phyloP scores from a whole-genome alignment of 1,139 yeast genomes.

The Yamadazyma membranifaciens region DNA sequence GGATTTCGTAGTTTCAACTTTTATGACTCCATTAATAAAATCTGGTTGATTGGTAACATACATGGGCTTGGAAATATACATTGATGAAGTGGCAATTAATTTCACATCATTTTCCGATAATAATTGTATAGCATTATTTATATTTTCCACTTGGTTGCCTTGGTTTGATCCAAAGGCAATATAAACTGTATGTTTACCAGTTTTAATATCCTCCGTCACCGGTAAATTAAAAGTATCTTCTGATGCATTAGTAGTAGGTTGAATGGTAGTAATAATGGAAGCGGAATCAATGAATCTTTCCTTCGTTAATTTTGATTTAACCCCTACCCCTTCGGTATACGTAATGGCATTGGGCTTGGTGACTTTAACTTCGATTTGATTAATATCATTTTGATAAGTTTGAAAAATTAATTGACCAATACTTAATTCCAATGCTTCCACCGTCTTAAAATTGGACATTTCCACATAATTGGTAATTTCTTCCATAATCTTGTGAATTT shows the following conservation, averaged over 20 bases:
- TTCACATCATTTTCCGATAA: conserved; percentile 44
- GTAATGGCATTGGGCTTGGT: conserved; percentile 88
- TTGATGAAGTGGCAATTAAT: conserved; percentile 65
- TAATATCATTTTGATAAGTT: conserved; percentile 33
- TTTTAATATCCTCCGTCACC: conserved; percentile 18
- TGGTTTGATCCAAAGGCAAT: conserved; percentile 89
- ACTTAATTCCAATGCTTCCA: conserved; percentile 81
- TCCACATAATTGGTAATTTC: conserved; percentile 61
- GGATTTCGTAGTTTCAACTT: conserved; percentile 48
- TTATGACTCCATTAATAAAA: conserved; percentile 81
- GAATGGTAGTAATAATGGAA: conserved; percentile 17
- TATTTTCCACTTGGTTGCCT: conserved; percentile 68
- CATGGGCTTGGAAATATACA: conserved; percentile 93
- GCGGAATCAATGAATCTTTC: conserved; percentile 28
- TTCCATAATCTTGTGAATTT: conserved; percentile 40
- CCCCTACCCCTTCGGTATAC: conserved; percentile 89
- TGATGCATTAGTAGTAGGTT: not conserved
- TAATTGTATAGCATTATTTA: conserved; percentile 53
- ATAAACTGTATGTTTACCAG: conserved; percentile 52
- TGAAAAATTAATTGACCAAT: conserved; percentile 65
- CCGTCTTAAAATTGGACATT: conserved; percentile 77
- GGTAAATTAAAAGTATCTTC: conserved; percentile 34
- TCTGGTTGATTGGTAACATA: conserved; percentile 76
- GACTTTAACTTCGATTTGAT: conserved; percentile 54
- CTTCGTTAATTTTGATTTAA: conserved; percentile 55